Base-by-base conservation (phyloP, 192 early-diverging fungal species). In the Dissophora globulifera region DNA sequence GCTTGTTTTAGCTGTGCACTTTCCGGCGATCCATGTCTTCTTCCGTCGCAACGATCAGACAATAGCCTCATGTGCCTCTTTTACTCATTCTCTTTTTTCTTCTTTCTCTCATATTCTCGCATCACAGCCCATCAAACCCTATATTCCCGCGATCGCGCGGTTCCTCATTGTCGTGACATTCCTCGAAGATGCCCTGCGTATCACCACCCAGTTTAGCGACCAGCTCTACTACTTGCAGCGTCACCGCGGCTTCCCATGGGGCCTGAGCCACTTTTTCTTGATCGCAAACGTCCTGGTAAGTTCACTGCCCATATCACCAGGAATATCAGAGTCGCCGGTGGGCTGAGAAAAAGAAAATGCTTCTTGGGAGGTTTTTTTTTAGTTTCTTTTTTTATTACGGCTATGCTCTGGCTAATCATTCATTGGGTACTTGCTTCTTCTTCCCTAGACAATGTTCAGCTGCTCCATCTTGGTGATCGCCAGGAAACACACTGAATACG, bases 81-180 rank as follows among this genome's bases (percentile, higher is more conserved):
- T n/a, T n/a, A n/a, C n/a, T n/a, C n/a, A n/a, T n/a, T n/a, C n/a
- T n/a, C n/a, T n/a, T n/a, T n/a, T n/a, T n/a, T n/a, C n/a, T n/a
- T n/a, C n/a, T n/a, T n/a, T n/a, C n/a, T n/a, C n/a, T n/a, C n/a
- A n/a, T n/a, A n/a, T n/a, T n/a, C n/a, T n/a, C n/a, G n/a, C n/a
- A n/a, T n/a, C n/a, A n/a, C 40, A 85, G 32, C 94, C 93, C 42
- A 69, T 98, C 32, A 98, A 98, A 85, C 96, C 96, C 33, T 90
- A 90, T 70, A 87, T 98, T 38, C 95, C 97, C 3, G 88, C 83
- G 68, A 90, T 97, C 50, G 94, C 94, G 17, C 91, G 97, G 7
- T 93, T 95, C 61, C 84, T 98, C n/a, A 89, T 98, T 26, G 95
- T 99, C 22, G 94, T 92, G 35, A 99, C 97, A 15, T 99, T 98